Evolutionary conservation across 495 filamentous ascomycete species (phyloP).

Genomic region (Aspergillus sclerotioniger): DNA sequence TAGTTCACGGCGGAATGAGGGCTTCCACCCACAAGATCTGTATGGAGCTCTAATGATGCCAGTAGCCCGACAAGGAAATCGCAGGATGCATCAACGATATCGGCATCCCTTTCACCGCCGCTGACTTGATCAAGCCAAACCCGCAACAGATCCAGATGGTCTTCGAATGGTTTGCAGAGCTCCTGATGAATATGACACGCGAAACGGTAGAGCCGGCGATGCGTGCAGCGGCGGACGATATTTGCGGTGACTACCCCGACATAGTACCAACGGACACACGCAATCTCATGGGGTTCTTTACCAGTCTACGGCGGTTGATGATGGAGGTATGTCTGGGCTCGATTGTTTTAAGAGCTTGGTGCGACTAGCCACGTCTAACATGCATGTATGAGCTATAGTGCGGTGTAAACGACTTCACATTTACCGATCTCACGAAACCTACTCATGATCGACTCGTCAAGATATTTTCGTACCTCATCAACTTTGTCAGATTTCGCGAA

Average conservation of each 20-base stretch:
- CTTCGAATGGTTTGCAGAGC: slow-evolving; percentile 94
- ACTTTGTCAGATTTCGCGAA: slow-evolving; percentile 96
- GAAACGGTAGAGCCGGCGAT: slow-evolving; percentile 93
- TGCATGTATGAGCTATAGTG: slow-evolving; percentile 50
- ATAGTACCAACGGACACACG: slow-evolving; percentile 83
- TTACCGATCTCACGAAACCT: slow-evolving; percentile 84
- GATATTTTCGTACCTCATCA: slow-evolving; percentile 95
- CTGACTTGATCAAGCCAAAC: slow-evolving; percentile 90
- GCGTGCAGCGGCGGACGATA: slow-evolving; percentile 81
- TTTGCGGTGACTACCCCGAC: slow-evolving; percentile 76
- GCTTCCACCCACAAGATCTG: not conserved
- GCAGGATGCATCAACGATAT: slow-evolving; percentile 96
- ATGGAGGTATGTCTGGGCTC: slow-evolving; percentile 51
- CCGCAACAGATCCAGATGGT: slow-evolving; percentile 92
- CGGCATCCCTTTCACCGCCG: slow-evolving; percentile 80
- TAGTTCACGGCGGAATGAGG: slow-evolving; percentile 19
- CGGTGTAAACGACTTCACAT: slow-evolving; percentile 88
- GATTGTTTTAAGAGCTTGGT: not conserved
- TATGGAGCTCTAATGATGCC: slow-evolving; percentile 17
- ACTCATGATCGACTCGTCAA: slow-evolving; percentile 83
- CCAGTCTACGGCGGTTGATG: slow-evolving; percentile 71
- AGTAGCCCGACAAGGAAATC: slow-evolving; percentile 78
- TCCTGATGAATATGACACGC: slow-evolving; percentile 86
- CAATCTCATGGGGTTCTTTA: slow-evolving; percentile 91
- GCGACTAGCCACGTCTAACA: not conserved